Evolutionary conservation across 352 stramenopile species (phyloP), one percentile per base, ranked within the genome.

Genomic region (Phytophthora foliorum): DNA sequence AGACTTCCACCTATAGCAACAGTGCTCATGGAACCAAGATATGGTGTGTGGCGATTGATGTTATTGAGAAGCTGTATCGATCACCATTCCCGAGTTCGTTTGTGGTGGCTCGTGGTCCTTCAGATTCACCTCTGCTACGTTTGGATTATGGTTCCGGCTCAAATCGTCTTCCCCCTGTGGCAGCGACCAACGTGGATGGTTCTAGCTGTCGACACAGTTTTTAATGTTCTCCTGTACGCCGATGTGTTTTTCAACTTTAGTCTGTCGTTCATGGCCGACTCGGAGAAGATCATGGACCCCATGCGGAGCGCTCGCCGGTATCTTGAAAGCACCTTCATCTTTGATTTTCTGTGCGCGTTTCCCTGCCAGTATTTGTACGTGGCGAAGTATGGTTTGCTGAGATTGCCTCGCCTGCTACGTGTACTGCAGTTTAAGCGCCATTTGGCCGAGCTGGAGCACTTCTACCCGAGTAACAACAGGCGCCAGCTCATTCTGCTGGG

Each of bases 211-310:
- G 86, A 90, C 44, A 36, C 45, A 0, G 6, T 89, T 11, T 75
- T 71, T 6, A 77, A 78, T 39, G 5, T 76, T 11, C 42, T 73
- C 1, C 45, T 91, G 5, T 66, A 67, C 9, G 57, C 69, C 10
- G 82, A 90, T 25, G 67, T 89, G 11, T 68, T 86, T 19, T 38
- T 88, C 6, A 91, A 86, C 56, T 76, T 89, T 22, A 86, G 83
- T n/a, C 60, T 89, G 1, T 84, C 80, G 24, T 90, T 79, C 56
- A 70, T 68, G 1, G 36, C 54, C 6, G 67, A 89, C 29, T 71
- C 80, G 0, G 82, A 91, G 55, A 91, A 81, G 41, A 91, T 91
- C 27, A 61, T 76, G 25, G 72, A 89, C 16, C 72, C 82, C 0
- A 58, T 51, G 13, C 59, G 71, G 51, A 88, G 76, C 44, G 74